These are phyloP conservation scores for Echites panduratus DNA, from an alignment of 257 asterid species.

Conservation along the genomic window DNA sequence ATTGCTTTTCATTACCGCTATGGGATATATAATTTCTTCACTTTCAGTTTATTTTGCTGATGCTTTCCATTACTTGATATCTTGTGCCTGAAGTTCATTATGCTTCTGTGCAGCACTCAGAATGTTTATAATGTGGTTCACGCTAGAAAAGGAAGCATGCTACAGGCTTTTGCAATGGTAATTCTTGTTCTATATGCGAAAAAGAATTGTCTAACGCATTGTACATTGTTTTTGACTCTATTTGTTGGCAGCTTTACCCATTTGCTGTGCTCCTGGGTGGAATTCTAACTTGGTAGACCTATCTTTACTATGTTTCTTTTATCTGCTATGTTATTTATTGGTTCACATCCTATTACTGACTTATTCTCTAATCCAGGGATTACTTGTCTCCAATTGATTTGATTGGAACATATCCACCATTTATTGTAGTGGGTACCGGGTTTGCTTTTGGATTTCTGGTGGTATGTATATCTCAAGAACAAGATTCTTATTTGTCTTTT, in stretches of 20 bases:
- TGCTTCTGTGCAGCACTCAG: constrained; percentile 47
- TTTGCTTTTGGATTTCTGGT: constrained; percentile 95
- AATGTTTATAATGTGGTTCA: constrained; percentile 69
- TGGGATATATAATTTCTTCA: too few relatives aligned
- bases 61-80: too few relatives aligned
- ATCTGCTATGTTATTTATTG: neutral
- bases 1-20: too few relatives aligned
- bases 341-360: constrained; percentile 4
- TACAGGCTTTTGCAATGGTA: constrained; percentile 88
- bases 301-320: constrained; percentile 9
- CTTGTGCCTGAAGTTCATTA: constrained; percentile 7
- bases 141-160: constrained; percentile 82
- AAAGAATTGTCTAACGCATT: neutral
- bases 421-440: constrained; percentile 68
- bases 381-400: constrained; percentile 75
- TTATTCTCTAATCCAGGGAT: constrained; percentile 47
- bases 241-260: constrained; percentile 67
- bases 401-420: constrained; percentile 59
- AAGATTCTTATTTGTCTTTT: neutral
- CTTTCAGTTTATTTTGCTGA: too few relatives aligned
- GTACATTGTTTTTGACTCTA: constrained; percentile 11
- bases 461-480: constrained; percentile 36
- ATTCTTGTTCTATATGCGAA: constrained; percentile 7
- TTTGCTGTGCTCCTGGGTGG: constrained; percentile 69
- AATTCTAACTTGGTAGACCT: constrained; percentile 66